These are phyloP conservation scores for Lentinula raphanica DNA, from an alignment of 768 basidiomycete genomes.

Conservation along the genomic window DNA sequence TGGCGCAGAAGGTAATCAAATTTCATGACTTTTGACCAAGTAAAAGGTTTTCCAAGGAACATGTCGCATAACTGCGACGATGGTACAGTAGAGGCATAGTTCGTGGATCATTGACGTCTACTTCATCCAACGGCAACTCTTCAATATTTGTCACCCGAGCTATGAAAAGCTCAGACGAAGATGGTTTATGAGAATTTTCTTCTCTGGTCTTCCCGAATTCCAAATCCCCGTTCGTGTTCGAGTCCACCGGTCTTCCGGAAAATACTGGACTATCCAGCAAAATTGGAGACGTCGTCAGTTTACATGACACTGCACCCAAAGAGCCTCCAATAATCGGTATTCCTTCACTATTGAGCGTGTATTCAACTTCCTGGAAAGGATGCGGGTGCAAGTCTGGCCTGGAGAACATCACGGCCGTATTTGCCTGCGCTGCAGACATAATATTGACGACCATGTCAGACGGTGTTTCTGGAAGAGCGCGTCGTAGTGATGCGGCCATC, in stretches of 20 bases:
- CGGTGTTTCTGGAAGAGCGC: slow-evolving; percentile 12
- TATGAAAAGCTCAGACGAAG: slow-evolving; percentile 71
- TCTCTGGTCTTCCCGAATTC: neutral
- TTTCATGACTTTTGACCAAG: no score
- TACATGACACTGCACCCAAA: slow-evolving; percentile 72
- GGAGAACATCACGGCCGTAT: slow-evolving; percentile 66
- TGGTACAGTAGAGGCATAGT: slow-evolving; percentile 7
- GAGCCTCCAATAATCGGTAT: slow-evolving; percentile 54
- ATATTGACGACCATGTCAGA: slow-evolving; percentile 76
- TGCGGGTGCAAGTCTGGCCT: slow-evolving; percentile 60
- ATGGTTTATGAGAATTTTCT: slow-evolving; percentile 9
- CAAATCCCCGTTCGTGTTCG: slow-evolving; percentile 10
- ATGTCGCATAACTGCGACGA: slow-evolving; percentile 3
- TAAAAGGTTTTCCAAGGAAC: neutral
- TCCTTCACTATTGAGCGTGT: slow-evolving; percentile 44
- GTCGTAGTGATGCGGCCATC: slow-evolving; percentile 62
- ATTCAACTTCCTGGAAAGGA: slow-evolving; percentile 41
- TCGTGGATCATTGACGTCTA: neutral
- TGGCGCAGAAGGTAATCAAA: no score
- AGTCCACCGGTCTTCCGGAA: slow-evolving; percentile 22
- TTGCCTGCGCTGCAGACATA: slow-evolving; percentile 62
- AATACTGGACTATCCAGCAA: slow-evolving; percentile 53
- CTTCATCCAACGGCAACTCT: neutral
- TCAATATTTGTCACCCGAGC: slow-evolving; percentile 65
- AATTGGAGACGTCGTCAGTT: slow-evolving; percentile 54